Percentiles rank a stretch among this genome's conserved stretches.
Conservation (phyloP, 2,329 filamentous ascomycete species). For the Clonostachys sp. region DNA sequence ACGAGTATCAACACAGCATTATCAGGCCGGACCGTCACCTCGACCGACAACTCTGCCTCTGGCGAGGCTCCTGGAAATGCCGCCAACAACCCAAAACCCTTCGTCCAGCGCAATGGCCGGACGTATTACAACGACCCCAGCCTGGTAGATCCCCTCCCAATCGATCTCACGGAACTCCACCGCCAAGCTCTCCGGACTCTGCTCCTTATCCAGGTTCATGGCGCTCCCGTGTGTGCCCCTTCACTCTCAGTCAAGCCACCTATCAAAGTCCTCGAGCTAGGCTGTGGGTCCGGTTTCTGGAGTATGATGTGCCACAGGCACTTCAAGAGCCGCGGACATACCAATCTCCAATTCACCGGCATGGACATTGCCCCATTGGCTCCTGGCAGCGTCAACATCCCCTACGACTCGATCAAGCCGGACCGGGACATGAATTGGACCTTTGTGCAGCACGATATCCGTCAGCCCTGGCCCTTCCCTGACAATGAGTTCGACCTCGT, state of each 20-base stretch:
- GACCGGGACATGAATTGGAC: slow-evolving; percentile 78
- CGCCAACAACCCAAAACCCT: slow-evolving; percentile 40
- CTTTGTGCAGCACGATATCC: slow-evolving; percentile 84
- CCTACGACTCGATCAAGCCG: slow-evolving; percentile 37
- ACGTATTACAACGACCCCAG: slow-evolving; percentile 74
- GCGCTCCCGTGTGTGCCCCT: slow-evolving; percentile 72
- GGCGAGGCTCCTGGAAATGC: slow-evolving; percentile 24
- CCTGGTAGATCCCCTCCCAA: slow-evolving; percentile 77
- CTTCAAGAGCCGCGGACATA: slow-evolving; percentile 64
- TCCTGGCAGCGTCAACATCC: slow-evolving; percentile 23
- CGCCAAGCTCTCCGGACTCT: slow-evolving; percentile 82
- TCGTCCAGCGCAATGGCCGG: slow-evolving; percentile 72
- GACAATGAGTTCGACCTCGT: slow-evolving; percentile 82
- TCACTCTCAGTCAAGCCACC: slow-evolving; percentile 64
- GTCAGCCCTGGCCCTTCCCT: slow-evolving; percentile 73
- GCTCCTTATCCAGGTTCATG: slow-evolving; percentile 76
- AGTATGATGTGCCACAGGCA: slow-evolving; percentile 82
- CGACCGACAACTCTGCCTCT: slow-evolving; percentile 39
- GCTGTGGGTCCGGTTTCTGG: slow-evolving; percentile 87
- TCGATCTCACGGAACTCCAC: slow-evolving; percentile 82
- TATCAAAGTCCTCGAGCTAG: slow-evolving; percentile 75
- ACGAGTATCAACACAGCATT: slow-evolving; percentile 35
- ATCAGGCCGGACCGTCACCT: slow-evolving; percentile 38
- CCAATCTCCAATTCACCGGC: slow-evolving; percentile 72
- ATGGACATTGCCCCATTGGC: slow-evolving; percentile 76